A percentile compares a stretch with the other conserved stretches of the same genome.
phyloP scores from a whole-genome alignment of 345 rosid genomes.

The Pugionium dolabratum region DNA sequence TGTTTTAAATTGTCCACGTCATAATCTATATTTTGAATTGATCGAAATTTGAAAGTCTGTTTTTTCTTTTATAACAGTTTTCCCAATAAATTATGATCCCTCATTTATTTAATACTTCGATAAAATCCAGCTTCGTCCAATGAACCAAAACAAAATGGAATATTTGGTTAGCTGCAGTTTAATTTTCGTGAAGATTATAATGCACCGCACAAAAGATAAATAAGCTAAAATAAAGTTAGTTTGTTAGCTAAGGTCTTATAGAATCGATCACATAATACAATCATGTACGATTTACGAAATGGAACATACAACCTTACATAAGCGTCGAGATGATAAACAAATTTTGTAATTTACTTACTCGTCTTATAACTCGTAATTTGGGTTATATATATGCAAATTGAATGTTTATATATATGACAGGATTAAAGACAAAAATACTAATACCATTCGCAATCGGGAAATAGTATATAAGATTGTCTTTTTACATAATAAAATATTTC shows the following conservation, averaged over 20 bases:
- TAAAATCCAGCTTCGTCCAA: slow-evolving; percentile 14
- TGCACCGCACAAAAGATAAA: slow-evolving; percentile 11
- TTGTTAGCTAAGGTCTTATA: slow-evolving; percentile 9
- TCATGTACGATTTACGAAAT: slow-evolving; percentile 12
- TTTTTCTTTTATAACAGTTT: no score
- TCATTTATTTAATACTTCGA: neutral
- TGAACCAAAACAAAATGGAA: slow-evolving; percentile 34
- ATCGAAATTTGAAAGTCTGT: no score
- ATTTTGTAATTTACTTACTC: neutral
- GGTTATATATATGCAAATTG: neutral
- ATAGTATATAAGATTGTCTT: neutral
- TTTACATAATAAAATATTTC: no score
- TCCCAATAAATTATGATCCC: neutral
- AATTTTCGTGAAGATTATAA: slow-evolving; percentile 25
- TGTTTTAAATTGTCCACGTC: no score
- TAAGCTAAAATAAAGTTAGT: neutral
- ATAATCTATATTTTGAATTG: no score
- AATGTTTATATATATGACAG: neutral
- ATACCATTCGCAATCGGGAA: neutral
- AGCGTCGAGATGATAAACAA: neutral
- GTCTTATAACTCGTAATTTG: neutral
- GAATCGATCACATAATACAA: neutral
- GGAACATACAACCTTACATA: neutral
- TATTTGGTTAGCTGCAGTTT: slow-evolving; percentile 36
- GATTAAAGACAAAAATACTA: neutral